Percentiles rank a stretch among this genome's conserved stretches.
phyloP scores from a whole-genome alignment of 2,329 filamentous ascomycete species.

The Pseudopithomyces maydicus region DNA sequence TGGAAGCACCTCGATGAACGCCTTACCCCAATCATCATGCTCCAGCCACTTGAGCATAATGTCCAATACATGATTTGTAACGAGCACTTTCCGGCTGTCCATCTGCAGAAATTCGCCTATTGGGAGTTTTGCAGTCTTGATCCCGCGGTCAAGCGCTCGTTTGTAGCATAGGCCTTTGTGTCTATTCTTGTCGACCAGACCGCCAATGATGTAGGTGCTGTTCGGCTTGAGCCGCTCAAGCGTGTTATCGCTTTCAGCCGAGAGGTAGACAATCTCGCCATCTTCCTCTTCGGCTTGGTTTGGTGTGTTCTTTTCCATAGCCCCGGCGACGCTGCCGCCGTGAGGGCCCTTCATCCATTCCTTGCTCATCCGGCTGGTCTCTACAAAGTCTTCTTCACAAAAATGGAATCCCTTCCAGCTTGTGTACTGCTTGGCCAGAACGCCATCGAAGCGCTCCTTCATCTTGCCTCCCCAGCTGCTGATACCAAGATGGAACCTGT shows the following conservation, averaged over 20 bases:
- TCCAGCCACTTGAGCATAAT: constrained; percentile 96
- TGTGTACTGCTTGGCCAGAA: constrained; percentile 71
- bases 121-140: constrained; percentile 88
- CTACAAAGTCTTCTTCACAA: constrained; percentile 73
- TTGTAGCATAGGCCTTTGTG: constrained; percentile 95
- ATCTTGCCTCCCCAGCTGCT: constrained; percentile 78
- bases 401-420: constrained; percentile 82
- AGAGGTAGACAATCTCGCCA: constrained; percentile 81
- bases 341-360: constrained; percentile 67
- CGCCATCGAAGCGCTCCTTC: constrained; percentile 77
- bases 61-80: constrained; percentile 95
- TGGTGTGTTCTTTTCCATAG: constrained; percentile 50
- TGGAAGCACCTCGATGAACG: constrained; percentile 87
- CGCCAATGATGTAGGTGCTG: constrained; percentile 90
- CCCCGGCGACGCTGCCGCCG: constrained; percentile 64
- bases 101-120: constrained; percentile 96
- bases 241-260: constrained; percentile 86
- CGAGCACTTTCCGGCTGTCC: constrained; percentile 81
- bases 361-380: constrained; percentile 69
- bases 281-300: constrained; percentile 27
- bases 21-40: constrained; percentile 85
- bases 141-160: constrained; percentile 72
- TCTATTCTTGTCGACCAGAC: constrained; percentile 93
- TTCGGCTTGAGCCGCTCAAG: constrained; percentile 83
- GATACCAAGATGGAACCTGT: constrained; percentile 73